phyloP scores from a whole-genome alignment of 2,329 filamentous ascomycete species.

The Sclerotiophoma versabilis region DNA sequence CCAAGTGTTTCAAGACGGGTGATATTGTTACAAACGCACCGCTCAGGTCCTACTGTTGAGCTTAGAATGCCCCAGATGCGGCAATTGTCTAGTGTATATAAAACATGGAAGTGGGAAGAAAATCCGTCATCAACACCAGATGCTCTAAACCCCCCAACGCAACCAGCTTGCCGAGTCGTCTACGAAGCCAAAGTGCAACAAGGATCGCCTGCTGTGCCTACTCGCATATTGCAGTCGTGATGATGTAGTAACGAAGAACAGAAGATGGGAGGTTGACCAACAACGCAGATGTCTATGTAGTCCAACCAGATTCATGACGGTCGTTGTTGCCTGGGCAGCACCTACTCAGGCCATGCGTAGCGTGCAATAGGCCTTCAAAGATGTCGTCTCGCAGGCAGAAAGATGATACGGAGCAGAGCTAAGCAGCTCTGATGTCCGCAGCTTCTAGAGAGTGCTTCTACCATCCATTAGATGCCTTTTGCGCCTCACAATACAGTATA shows the following conservation, averaged over 20 bases:
- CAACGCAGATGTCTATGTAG: not conserved
- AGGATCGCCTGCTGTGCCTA: not conserved
- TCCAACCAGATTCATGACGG: constrained; percentile 24
- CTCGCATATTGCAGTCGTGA: not conserved
- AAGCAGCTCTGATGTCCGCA: not conserved
- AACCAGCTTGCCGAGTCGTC: constrained; percentile 27
- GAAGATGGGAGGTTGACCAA: not conserved
- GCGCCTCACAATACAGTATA: not conserved
- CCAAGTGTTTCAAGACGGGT: not conserved
- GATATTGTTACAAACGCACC: constrained; percentile 24
- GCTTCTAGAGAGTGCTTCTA: not conserved
- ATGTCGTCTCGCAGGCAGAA: not conserved
- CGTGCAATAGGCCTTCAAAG: constrained; percentile 1
- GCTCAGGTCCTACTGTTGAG: constrained; percentile 25
- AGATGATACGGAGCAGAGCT: not conserved
- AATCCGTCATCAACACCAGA: constrained; percentile 16
- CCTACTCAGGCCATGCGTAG: constrained; percentile 31
- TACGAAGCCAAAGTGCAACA: constrained; percentile 8
- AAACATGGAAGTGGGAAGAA: constrained; percentile 1
- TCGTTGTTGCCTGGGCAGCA: constrained; percentile 20
- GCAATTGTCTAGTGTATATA: constrained; percentile 46
- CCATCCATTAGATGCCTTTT: not conserved
- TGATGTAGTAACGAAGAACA: not conserved
- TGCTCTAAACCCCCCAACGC: constrained; percentile 19
- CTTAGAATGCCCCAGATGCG: constrained; percentile 41